Conservation (phyloP, 163 green algal genomes). For the Chlorella variabilis region DNA sequence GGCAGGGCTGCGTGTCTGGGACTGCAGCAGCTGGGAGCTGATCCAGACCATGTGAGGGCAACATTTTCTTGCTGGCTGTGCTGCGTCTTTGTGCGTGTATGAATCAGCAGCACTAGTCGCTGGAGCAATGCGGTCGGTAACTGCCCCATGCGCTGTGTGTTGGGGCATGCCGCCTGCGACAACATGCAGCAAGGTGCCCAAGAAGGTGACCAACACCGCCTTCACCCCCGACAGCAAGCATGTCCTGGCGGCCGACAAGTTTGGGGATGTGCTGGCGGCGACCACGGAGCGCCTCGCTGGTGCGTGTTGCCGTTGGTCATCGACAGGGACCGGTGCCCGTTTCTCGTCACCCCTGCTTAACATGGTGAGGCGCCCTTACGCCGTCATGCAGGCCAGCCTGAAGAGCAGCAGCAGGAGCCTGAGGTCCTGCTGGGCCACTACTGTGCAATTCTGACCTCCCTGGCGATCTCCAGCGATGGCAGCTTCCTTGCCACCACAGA, state of each 20-base stretch:
- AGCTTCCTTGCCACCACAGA: slow-evolving; percentile 67
- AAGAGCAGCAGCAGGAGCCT: slow-evolving; percentile 20
- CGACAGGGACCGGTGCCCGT: no score
- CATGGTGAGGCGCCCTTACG: no score
- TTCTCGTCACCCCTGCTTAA: no score
- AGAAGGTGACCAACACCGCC: slow-evolving; percentile 54
- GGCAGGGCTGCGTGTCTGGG: slow-evolving; percentile 51
- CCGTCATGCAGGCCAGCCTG: not conserved
- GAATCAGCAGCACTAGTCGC: not conserved
- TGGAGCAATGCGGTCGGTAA: not conserved
- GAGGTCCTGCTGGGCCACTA: slow-evolving; percentile 72
- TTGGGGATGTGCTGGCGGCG: slow-evolving; percentile 68
- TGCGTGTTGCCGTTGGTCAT: not conserved
- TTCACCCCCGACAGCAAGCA: slow-evolving; percentile 50
- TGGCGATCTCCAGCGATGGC: slow-evolving; percentile 45
- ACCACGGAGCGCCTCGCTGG: not conserved
- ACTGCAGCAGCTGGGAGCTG: slow-evolving; percentile 36
- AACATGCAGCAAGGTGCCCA: slow-evolving; percentile 52
- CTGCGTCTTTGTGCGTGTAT: not conserved
- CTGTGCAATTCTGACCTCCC: slow-evolving; percentile 68
- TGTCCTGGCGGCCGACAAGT: slow-evolving; percentile 74
- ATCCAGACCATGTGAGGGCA: slow-evolving; percentile 48
- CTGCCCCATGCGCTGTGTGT: no score
- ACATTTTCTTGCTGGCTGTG: not conserved
- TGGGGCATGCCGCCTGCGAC: not conserved